Base-by-base conservation (phyloP, 495 filamentous ascomycete genomes). In the Durotheca rogersii region DNA sequence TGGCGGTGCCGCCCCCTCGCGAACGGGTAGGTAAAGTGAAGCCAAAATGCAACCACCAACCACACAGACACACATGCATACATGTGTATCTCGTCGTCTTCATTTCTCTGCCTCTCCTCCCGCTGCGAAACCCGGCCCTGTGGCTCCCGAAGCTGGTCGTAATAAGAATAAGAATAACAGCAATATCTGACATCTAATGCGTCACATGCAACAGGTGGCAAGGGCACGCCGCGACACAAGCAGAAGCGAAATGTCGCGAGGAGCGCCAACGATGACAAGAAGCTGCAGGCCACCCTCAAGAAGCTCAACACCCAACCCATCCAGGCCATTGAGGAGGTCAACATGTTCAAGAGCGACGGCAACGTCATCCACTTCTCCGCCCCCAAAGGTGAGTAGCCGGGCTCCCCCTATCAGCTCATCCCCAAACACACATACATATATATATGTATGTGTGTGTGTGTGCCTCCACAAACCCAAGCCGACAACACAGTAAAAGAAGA, bases 321-420 rank as follows among this genome's bases (percentile, higher is more conserved):
- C 76, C 91, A 95, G 80, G 89, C 86, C 47, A 97, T 98, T 62
- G 93, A 98, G 83, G 93, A 98, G 78, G 93, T 98, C 68, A 98
- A 98, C 83, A 98, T 97, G 94, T 97, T 97, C 85, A 98, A 97
- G 83, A 86, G 88, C 71, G 93, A 98, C 66, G 93, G 93, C 63
- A 98, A 98, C 73, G 93, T 98, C 72, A 97, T 98, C 69, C 93
- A 98, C 82, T 98, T 98, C 71, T 83, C 88, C 64, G 88, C 88
- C 57, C 93, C 93, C 42, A 96, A 95, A 77, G 93, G 93, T 97
- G 72, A 61, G 78, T 77, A n/a, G n/a, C n/a, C n/a, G n/a, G 23
- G 9, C 23, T 27, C 23, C 9, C 31, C 38, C 35, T n/a, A n/a
- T n/a, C n/a, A n/a, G n/a, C n/a, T n/a, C n/a, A n/a, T n/a, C n/a